Evolutionary conservation across 768 basidiomycete species (phyloP).

Genomic region (Solioccasus polychromus): DNA sequence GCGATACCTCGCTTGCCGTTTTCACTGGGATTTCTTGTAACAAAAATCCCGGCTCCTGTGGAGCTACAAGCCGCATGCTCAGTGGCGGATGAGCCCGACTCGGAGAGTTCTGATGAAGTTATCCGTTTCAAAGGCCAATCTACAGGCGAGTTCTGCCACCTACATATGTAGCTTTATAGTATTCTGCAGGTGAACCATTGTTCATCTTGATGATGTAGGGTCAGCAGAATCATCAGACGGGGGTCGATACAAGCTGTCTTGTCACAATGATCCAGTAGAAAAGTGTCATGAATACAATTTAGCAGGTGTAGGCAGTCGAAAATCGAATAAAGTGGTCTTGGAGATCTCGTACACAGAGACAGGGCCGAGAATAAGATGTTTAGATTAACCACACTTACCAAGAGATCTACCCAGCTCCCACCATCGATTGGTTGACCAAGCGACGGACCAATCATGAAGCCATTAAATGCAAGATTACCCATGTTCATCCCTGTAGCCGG

Average conservation of each 20-base stretch:
- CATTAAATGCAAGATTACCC: constrained; percentile 25
- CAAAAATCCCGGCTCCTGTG: constrained; percentile 74
- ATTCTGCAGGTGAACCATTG: constrained; percentile 49
- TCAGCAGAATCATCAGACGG: constrained; percentile 10
- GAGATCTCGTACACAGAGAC: not conserved
- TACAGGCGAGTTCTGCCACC: constrained; percentile 22
- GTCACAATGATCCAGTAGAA: not conserved
- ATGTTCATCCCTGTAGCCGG: constrained; percentile 18
- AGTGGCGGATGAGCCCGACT: constrained; percentile 67
- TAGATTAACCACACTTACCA: constrained; percentile 21
- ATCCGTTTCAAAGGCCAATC: constrained; percentile 2
- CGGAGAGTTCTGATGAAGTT: constrained; percentile 53
- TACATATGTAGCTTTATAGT: constrained; percentile 69
- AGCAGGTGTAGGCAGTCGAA: not conserved
- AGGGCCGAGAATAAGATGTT: not conserved
- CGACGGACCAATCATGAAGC: constrained; percentile 20
- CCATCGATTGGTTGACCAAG: constrained; percentile 18
- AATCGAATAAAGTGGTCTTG: not conserved
- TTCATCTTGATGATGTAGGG: constrained; percentile 46
- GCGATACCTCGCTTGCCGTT: constrained; percentile 72
- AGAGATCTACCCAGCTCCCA: constrained; percentile 31
- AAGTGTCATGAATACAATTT: not conserved
- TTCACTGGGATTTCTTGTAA: constrained; percentile 70
- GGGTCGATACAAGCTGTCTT: not conserved
- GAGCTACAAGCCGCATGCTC: constrained; percentile 59